Base-by-base conservation (phyloP, 208 protist species). In the Strigomonas culicis region DNA sequence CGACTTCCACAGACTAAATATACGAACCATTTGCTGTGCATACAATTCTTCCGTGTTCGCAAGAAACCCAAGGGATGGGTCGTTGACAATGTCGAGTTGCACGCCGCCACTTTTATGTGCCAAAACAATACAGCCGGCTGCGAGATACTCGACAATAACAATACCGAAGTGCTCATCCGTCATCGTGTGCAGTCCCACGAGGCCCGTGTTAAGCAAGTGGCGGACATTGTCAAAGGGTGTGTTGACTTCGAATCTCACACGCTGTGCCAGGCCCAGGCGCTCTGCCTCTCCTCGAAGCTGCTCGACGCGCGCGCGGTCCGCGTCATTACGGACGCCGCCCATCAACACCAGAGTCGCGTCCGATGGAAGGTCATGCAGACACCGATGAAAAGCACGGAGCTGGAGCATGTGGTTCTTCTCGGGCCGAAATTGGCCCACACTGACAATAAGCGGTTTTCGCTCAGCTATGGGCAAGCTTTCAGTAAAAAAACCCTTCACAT, bases 141-240 rank as follows among this genome's bases (percentile, higher is more conserved):
- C 97, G 34, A 99, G 95, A 66, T 98, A 98, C 72, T 99, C 98
- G 8, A 99, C 93, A 0, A 99, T 70, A 22, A 97, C 93, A 74
- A 99, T 99, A 28, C 99, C 98, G 80, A 99, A 99, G 81, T 99
- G 99, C 72, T 99, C 98, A 61, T 98, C 93, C 59, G 86, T 79
- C 98, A 99, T 99, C 8, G 98, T 99, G 78, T 99, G 98, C 10
- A 99, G 66, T 7, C 98, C 98, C 28, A 98, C 81, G 0, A 65
- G 70, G 57, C 90, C 78, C 2, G 17, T 63, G 11, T 63, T 63
- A 13, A 96, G 74, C 13, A 79, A 63, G n/a, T 68, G 43, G 13
- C 67, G 53, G 28, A 95, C 67, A 17, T 80, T 71, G 15, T 21
- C 4, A 55, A 94, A 89, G 0, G 85, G 28, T 2, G 80, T 74